Evolutionary conservation across 148 eudicot species (phyloP), one percentile per base, ranked within the genome.

Genomic region (Silene latifolia): DNA sequence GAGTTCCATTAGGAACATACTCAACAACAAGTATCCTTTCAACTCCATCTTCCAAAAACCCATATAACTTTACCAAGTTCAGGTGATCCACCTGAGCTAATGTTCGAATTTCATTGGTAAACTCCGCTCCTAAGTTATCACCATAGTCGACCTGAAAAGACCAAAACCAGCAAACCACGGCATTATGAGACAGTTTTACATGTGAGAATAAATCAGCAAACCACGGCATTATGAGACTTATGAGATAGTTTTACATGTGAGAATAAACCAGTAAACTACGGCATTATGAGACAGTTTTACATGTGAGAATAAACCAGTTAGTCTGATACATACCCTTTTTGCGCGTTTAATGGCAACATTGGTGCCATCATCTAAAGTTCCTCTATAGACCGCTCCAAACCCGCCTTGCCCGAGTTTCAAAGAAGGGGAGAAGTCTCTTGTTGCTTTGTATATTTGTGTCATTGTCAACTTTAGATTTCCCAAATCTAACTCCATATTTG

Each of bases 361-460:
- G 14, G 87, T 83, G 74, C 98, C 97, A 81, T 91, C 96, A 8
- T 80, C 77, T 25, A 94, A 84, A 32, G 67, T 78, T 76, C 88
- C 98, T 73, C 82, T 86, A 78, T 91, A 94, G 20, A 94, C 98
- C 3, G 88, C 88, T 23, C 96, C 97, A 63, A 91, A 94, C 42
- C 98, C 98, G 14, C 98, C 98, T 83, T 91, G 96, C 44, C 98
- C 98, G 17, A 94, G 83, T 85, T 88, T 91, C 12, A 83, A 82
- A 39, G 83, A 71, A 5, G 97, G 95, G 24, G 95, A 89, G 70
- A 93, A 91, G 63, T 88, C 87, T 25, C 71, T 81, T 12, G 98
- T 93, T 59, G 91, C 98, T 82, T 82, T 89, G 76, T 72, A 75
- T 78, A 93, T 88, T 59, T 88, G 85, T 17, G 77, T 81, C 80